Base-by-base conservation (phyloP, 352 stramenopile genomes). In the Globisporangium splendens region DNA sequence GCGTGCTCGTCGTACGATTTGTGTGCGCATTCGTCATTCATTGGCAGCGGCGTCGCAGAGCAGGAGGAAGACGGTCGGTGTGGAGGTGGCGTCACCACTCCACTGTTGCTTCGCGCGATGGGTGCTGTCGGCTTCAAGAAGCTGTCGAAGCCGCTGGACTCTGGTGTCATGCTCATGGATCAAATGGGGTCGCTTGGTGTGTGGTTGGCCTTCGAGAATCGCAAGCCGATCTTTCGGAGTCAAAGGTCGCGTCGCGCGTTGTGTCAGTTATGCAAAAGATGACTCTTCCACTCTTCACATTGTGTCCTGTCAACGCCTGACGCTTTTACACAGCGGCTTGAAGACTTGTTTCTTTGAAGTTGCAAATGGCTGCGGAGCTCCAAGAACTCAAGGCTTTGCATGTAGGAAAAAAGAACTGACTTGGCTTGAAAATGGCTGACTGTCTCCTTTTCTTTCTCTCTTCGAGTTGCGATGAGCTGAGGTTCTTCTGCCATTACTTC, bases 1-100 rank as follows among this genome's bases (percentile, higher is more conserved):
- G 75, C 17, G 50, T 83, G 73, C 61, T 83, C 73, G 56, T 79
- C 73, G 47, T 76, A 82, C 47, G 66, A 59, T 56, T 65, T 68
- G n/a, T 35, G 28, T 8, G 33, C 28, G 38, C 22, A 38, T 5
- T 47, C 46, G 17, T 24, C 28, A n/a, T 7, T 59, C 21, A 43
- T 18, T 8, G 56, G 50, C 13, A 65, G 24, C 1, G 39, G n/a
- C 4, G 33, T 20, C 20, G 44, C 24, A 1, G 59, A 21, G 22
- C n/a, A 20, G 0, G 39, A n/a, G 59, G 43, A 33, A n/a, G 49
- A 43, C 7, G 50, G 53, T 11, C 22, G 39, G 11, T 44, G 39
- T 12, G 17, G 39, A 15, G 39, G 39, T 39, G 11, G 22, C 11
- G 22, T 2, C 1, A 14, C 35, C 33, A 39, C 8, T 38, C 24